These are phyloP conservation scores for Carpinus viminea DNA, from an alignment of 306 rosid species.

Conservation along the genomic window DNA sequence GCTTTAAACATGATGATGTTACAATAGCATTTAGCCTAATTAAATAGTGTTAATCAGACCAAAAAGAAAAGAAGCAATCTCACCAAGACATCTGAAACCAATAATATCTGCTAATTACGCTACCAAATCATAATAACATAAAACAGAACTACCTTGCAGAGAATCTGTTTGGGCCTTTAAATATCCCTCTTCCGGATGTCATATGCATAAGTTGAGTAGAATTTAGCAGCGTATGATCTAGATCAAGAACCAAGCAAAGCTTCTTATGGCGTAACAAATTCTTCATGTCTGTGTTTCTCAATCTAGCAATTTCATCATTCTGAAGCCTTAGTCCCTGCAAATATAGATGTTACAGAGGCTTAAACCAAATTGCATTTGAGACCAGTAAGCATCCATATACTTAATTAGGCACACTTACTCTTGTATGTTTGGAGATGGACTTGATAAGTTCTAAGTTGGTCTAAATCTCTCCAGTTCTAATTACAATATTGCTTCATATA, in stretches of 20 bases:
- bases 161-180: slow-evolving; percentile 61
- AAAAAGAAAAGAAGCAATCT: not conserved
- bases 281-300: slow-evolving; percentile 69
- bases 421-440: slow-evolving; percentile 1
- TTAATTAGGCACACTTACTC: not conserved
- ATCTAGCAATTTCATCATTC: slow-evolving; percentile 67
- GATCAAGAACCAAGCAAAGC: slow-evolving; percentile 83
- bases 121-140: slow-evolving; percentile 22
- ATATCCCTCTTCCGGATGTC: slow-evolving; percentile 61
- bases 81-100: not conserved
- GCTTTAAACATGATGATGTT: not conserved
- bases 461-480: not conserved
- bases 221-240: slow-evolving; percentile 84
- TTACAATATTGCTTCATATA: not conserved
- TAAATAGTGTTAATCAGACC: not conserved
- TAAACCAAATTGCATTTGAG: not conserved
- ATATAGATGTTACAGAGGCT: not conserved
- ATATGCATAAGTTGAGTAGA: slow-evolving; percentile 60
- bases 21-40: not conserved
- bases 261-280: slow-evolving; percentile 51
- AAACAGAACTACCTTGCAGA: slow-evolving; percentile 49
- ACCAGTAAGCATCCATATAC: not conserved
- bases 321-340: slow-evolving; percentile 79
- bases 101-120: slow-evolving; percentile 4
- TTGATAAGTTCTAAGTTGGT: not conserved